Evolutionary conservation across 148 eudicot species (phyloP).

Genomic region (Fagopyrum esculentum): DNA sequence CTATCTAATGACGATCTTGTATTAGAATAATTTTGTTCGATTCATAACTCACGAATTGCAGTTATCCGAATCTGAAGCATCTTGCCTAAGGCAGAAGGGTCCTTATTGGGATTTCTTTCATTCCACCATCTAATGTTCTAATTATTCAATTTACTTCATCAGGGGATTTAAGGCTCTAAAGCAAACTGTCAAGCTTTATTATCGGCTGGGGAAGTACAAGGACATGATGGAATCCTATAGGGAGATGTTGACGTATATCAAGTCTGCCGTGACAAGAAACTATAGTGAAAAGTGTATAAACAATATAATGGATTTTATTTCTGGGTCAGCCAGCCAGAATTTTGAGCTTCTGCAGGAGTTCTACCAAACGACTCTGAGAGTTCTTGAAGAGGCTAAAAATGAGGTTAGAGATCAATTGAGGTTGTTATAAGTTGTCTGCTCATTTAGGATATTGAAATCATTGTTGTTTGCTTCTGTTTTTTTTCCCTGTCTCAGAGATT

Average conservation of each 20-base stretch:
- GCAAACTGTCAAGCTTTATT: slow-evolving; percentile 95
- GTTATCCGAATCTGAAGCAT: background rate
- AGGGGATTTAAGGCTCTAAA: slow-evolving; percentile 99
- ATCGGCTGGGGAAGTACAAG: slow-evolving; percentile 75
- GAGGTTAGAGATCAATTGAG: slow-evolving; percentile 45
- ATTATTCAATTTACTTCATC: background rate
- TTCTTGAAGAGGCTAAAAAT: slow-evolving; percentile 98
- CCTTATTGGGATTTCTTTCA: background rate
- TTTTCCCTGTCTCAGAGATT: slow-evolving; percentile 55
- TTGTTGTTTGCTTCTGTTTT: background rate
- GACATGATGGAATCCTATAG: slow-evolving; percentile 98
- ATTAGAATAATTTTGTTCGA: background rate
- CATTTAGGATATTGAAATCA: background rate
- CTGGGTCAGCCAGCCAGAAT: slow-evolving; percentile 96
- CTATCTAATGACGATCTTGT: background rate
- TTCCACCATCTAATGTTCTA: background rate
- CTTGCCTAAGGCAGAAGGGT: background rate
- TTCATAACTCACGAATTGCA: background rate
- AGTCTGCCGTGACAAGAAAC: slow-evolving; percentile 93
- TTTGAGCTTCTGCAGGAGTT: slow-evolving; percentile 86
- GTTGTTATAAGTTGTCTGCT: background rate
- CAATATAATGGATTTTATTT: slow-evolving; percentile 97
- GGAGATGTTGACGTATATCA: slow-evolving; percentile 93
- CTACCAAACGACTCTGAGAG: slow-evolving; percentile 85
- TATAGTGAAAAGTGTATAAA: slow-evolving; percentile 98